These are phyloP conservation scores for Podaxis sp. DNA, from an alignment of 768 basidiomycete genomes.

Conservation along the genomic window DNA sequence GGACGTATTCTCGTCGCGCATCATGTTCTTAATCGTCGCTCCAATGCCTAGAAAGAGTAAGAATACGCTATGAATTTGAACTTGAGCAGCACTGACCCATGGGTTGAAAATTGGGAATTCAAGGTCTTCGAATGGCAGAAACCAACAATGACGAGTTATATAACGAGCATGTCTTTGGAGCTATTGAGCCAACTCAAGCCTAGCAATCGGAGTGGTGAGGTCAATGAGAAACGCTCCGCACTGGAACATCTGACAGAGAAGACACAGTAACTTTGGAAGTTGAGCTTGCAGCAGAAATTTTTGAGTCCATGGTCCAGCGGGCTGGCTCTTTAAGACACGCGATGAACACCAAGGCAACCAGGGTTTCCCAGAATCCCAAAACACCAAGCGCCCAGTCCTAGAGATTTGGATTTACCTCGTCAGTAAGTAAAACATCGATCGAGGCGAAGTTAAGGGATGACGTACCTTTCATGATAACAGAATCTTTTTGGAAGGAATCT, in stretches of 20 bases:
- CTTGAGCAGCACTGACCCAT: background rate
- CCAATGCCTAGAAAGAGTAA: background rate
- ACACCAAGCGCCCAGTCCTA: background rate
- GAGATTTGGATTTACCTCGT: background rate
- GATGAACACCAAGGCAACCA: background rate
- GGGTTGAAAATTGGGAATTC: background rate
- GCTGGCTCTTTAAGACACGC: background rate
- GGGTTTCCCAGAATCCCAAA: background rate
- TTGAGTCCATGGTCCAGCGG: background rate
- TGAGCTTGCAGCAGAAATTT: background rate
- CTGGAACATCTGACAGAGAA: background rate
- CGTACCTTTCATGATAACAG: background rate
- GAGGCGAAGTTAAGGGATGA: background rate
- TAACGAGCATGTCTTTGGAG: slow-evolving; percentile 7
- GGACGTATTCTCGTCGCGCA: background rate
- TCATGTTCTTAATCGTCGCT: background rate
- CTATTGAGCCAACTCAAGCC: background rate
- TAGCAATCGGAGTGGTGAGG: slow-evolving; percentile 3
- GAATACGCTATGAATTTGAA: background rate
- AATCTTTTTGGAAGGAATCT: background rate
- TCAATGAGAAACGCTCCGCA: slow-evolving; percentile 1
- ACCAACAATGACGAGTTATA: background rate
- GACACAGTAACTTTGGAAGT: too few species aligned
- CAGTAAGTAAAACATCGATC: slow-evolving; percentile 5
- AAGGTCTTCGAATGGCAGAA: background rate